Evolutionary conservation across 768 basidiomycete genomes (phyloP).

Genomic region (Leucogyrophana mollusca): DNA sequence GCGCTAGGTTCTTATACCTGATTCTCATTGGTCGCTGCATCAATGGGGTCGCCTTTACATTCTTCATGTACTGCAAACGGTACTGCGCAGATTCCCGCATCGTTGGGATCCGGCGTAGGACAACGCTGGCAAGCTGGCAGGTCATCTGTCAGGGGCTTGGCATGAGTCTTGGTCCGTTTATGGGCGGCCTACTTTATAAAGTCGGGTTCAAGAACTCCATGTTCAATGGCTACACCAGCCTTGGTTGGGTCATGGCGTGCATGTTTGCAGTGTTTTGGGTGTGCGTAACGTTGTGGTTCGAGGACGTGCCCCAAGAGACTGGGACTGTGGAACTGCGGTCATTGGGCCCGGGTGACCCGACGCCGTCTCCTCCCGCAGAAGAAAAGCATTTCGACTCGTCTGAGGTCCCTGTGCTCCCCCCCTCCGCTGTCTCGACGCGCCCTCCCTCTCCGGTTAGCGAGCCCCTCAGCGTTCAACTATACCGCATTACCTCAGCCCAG

Average conservation of each 20-base stretch:
- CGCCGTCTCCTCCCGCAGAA: constrained; percentile 4
- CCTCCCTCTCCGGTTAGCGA: constrained; percentile 3
- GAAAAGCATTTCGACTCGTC: neutral
- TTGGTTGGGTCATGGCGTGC: constrained; percentile 62
- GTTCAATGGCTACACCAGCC: constrained; percentile 70
- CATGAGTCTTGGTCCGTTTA: constrained; percentile 61
- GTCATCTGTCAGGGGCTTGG: constrained; percentile 64
- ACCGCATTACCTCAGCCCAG: constrained; percentile 27
- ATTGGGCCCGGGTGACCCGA: constrained; percentile 1
- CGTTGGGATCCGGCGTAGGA: constrained; percentile 61
- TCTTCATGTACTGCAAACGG: constrained; percentile 67
- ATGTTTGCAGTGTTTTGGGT: constrained; percentile 55
- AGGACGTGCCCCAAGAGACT: constrained; percentile 34
- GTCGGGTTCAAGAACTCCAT: constrained; percentile 52
- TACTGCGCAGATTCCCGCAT: constrained; percentile 68
- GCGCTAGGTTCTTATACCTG: constrained; percentile 58
- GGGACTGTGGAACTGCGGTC: constrained; percentile 10
- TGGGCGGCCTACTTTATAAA: constrained; percentile 61
- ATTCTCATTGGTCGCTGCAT: constrained; percentile 72
- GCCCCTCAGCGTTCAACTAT: constrained; percentile 9
- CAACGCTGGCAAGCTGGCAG: constrained; percentile 59
- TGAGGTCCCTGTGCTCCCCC: neutral
- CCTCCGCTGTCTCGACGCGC: neutral
- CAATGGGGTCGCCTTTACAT: constrained; percentile 56
- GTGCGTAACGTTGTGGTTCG: constrained; percentile 32